Evolutionary conservation across 768 basidiomycete species (phyloP).

Genomic region (Leccinum truebloodii): DNA sequence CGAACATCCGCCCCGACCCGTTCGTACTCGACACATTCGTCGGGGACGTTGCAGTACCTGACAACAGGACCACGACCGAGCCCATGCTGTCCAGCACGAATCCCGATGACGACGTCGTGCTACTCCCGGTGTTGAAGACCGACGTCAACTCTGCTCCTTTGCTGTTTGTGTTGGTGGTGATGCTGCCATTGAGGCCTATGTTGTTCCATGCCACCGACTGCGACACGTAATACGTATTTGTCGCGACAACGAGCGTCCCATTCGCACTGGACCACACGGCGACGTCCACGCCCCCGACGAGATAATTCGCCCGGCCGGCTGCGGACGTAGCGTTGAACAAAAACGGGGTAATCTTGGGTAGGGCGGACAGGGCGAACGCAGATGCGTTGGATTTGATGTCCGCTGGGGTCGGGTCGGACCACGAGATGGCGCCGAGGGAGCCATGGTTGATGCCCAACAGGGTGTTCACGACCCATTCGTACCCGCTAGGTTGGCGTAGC

Average conservation of each 20-base stretch:
- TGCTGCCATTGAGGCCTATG: conserved; percentile 18
- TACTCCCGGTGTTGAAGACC: conserved; percentile 20
- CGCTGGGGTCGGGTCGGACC: conserved; percentile 54
- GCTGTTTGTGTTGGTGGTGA: neutral
- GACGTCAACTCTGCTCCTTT: neutral
- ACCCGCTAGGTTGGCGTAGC: conserved; percentile 62
- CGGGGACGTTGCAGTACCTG: no score
- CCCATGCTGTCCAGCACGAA: conserved; percentile 20
- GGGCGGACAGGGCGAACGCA: conserved; percentile 40
- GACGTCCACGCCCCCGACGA: conserved; percentile 46
- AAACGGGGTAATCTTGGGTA: conserved; percentile 49
- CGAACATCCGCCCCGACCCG: no score
- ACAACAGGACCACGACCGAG: conserved; percentile 21
- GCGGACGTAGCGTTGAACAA: conserved; percentile 39
- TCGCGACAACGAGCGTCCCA: conserved; percentile 49
- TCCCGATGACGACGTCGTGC: conserved; percentile 12
- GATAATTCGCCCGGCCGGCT: conserved; percentile 43
- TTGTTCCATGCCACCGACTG: conserved; percentile 36
- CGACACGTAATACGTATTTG: conserved; percentile 48
- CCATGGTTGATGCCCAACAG: conserved; percentile 74
- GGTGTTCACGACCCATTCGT: conserved; percentile 64
- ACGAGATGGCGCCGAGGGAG: conserved; percentile 48
- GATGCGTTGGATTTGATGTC: conserved; percentile 59
- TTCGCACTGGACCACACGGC: conserved; percentile 49
- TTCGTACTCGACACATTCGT: no score